phyloP scores from a whole-genome alignment of 805 yeast genomes.

The Hanseniaspora mollemarum region DNA sequence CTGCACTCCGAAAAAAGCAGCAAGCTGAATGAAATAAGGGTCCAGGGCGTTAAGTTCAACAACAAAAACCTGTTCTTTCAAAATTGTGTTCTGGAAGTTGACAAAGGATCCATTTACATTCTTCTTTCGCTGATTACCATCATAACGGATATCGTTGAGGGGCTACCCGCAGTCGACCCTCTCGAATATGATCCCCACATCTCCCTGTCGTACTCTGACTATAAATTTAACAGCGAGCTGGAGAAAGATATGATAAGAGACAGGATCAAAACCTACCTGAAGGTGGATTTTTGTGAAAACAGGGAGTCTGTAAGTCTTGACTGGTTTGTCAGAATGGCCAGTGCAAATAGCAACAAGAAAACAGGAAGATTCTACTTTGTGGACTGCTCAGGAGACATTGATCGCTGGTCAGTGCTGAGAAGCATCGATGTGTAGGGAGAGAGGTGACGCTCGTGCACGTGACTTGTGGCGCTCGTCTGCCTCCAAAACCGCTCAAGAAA shows the following conservation, averaged over 20 bases:
- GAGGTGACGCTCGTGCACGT: too few relatives aligned
- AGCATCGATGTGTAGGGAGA: constrained; percentile 16
- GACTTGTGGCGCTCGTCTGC: too few relatives aligned
- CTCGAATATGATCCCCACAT: constrained; percentile 55
- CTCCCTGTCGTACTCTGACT: constrained; percentile 48
- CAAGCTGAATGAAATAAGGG: not conserved
- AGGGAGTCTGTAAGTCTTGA: constrained; percentile 24
- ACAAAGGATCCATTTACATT: not conserved
- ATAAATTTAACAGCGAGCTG: constrained; percentile 51
- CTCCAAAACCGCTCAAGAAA: too few relatives aligned
- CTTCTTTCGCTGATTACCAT: constrained; percentile 2
- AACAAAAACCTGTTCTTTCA: not conserved
- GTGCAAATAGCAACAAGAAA: not conserved
- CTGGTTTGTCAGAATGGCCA: constrained; percentile 43
- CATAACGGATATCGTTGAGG: not conserved
- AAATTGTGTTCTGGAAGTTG: constrained; percentile 7
- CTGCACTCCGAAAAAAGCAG: not conserved
- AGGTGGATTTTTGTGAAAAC: constrained; percentile 22
- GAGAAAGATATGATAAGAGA: constrained; percentile 46
- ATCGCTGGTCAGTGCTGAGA: constrained; percentile 19
- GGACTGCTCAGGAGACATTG: constrained; percentile 18
- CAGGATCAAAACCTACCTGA: constrained; percentile 47
- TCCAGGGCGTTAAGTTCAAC: not conserved
- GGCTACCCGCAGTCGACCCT: not conserved
- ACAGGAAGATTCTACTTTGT: constrained; percentile 16